Evolutionary conservation across 768 basidiomycete species (phyloP).

Genomic region (Lanmaoa pseudosensibilis): DNA sequence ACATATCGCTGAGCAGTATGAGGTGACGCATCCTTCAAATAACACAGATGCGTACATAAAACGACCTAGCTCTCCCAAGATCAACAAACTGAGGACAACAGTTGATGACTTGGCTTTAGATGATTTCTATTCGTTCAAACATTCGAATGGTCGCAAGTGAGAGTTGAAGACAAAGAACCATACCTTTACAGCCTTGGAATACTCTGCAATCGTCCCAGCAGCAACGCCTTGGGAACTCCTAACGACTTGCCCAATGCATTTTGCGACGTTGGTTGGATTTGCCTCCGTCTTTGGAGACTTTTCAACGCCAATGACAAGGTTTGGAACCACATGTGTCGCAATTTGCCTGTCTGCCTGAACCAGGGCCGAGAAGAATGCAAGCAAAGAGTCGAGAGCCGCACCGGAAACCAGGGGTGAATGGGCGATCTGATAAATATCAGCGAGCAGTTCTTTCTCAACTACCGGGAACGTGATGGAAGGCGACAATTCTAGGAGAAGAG

Average conservation of each 20-base stretch:
- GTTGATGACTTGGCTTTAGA: slow-evolving; percentile 66
- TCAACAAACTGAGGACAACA: slow-evolving; percentile 80
- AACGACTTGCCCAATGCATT: slow-evolving; percentile 82
- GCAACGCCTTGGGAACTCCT: slow-evolving; percentile 67
- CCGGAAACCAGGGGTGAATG: slow-evolving; percentile 79
- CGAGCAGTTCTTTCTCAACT: slow-evolving; percentile 68
- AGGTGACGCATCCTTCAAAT: background rate
- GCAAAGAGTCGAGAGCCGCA: slow-evolving; percentile 74
- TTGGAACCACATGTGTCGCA: slow-evolving; percentile 78
- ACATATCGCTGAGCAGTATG: slow-evolving; percentile 70
- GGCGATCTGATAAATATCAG: slow-evolving; percentile 66
- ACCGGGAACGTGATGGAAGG: slow-evolving; percentile 71
- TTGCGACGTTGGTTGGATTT: slow-evolving; percentile 72
- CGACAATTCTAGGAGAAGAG: slow-evolving; percentile 66
- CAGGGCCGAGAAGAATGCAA: slow-evolving; percentile 79
- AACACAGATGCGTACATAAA: slow-evolving; percentile 56
- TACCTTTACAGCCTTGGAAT: slow-evolving; percentile 79
- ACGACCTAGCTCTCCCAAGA: slow-evolving; percentile 91
- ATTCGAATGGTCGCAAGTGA: background rate
- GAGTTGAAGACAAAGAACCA: slow-evolving; percentile 1
- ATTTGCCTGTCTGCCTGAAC: slow-evolving; percentile 83
- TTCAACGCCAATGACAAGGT: slow-evolving; percentile 63
- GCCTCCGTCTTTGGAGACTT: slow-evolving; percentile 59
- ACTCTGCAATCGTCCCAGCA: slow-evolving; percentile 82
- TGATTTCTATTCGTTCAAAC: slow-evolving; percentile 35